These are phyloP conservation scores for Botrytis cinerea DNA, from an alignment of 2,329 filamentous ascomycete species.

Conservation along the genomic window DNA sequence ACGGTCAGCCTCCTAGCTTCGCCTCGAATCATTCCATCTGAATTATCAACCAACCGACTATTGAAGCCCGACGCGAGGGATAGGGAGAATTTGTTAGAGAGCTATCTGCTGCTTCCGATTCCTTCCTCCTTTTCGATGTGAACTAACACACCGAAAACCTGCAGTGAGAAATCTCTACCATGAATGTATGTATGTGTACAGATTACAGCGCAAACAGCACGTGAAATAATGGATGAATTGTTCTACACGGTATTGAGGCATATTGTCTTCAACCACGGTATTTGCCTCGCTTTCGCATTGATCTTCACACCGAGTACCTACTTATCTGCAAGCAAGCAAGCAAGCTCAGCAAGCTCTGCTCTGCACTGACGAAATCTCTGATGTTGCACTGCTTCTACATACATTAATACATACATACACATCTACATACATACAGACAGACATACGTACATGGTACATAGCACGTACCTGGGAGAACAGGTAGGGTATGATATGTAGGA, in stretches of 20 bases:
- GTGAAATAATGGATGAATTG: not conserved
- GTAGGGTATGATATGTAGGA: not conserved
- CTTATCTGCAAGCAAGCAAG: not conserved
- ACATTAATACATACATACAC: not conserved
- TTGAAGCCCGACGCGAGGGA: not conserved
- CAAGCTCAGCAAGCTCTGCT: not conserved
- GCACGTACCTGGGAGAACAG: not conserved
- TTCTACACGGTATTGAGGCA: not conserved
- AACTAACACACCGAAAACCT: not conserved
- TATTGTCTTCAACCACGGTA: not conserved
- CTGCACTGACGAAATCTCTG: not conserved
- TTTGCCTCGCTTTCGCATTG: not conserved
- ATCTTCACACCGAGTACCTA: constrained; percentile 1
- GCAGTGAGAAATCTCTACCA: not conserved
- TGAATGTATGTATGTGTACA: not conserved
- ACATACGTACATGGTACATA: not conserved
- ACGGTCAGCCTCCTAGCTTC: not conserved
- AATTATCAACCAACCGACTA: not conserved
- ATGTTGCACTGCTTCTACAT: not conserved
- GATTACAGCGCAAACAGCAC: not conserved
- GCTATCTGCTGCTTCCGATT: not conserved
- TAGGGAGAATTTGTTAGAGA: not conserved
- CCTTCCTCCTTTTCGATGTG: not conserved
- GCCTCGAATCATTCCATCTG: not conserved
- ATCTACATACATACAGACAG: not conserved